These are phyloP conservation scores for Solioccasus polychromus DNA, from an alignment of 768 basidiomycete genomes.

Conservation along the genomic window DNA sequence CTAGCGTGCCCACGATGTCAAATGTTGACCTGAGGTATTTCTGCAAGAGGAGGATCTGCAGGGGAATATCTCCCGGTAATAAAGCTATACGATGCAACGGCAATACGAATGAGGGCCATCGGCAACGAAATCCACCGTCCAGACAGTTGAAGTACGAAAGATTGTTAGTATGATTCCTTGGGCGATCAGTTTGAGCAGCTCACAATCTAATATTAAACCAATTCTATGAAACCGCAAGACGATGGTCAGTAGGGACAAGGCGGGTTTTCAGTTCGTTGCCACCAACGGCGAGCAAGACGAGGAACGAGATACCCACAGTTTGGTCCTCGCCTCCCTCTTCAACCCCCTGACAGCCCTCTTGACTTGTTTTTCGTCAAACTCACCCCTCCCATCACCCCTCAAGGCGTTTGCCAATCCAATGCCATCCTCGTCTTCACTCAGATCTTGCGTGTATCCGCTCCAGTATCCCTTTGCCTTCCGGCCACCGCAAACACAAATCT, in stretches of 20 bases:
- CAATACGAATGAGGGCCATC: constrained; percentile 8
- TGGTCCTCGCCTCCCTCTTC: constrained; percentile 66
- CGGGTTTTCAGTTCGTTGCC: too few relatives aligned
- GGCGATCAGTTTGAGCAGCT: constrained; percentile 1
- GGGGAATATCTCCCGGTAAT: constrained; percentile 79
- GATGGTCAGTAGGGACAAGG: constrained; percentile 5
- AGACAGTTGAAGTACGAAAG: neutral
- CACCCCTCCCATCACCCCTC: constrained; percentile 46
- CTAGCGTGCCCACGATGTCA: constrained; percentile 73
- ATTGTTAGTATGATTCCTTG: constrained; percentile 5
- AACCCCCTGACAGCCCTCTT: constrained; percentile 60
- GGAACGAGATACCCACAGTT: constrained; percentile 51
- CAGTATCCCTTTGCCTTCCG: constrained; percentile 65
- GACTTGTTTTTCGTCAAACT: constrained; percentile 69
- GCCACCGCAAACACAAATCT: constrained; percentile 55
- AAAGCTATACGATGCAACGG: constrained; percentile 45
- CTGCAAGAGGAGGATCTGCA: constrained; percentile 81
- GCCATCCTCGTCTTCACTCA: constrained; percentile 44
- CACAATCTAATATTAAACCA: constrained; percentile 28
- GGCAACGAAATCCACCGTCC: neutral
- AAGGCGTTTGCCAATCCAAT: constrained; percentile 46
- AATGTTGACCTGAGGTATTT: constrained; percentile 82
- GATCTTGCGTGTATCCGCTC: constrained; percentile 56
- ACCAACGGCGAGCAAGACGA: neutral
- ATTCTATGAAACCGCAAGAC: constrained; percentile 14